Evolutionary conservation across 371 early-diverging fungal species (phyloP), one percentile per base, ranked within the genome.

Genomic region (Lichtheimia corymbifera): DNA sequence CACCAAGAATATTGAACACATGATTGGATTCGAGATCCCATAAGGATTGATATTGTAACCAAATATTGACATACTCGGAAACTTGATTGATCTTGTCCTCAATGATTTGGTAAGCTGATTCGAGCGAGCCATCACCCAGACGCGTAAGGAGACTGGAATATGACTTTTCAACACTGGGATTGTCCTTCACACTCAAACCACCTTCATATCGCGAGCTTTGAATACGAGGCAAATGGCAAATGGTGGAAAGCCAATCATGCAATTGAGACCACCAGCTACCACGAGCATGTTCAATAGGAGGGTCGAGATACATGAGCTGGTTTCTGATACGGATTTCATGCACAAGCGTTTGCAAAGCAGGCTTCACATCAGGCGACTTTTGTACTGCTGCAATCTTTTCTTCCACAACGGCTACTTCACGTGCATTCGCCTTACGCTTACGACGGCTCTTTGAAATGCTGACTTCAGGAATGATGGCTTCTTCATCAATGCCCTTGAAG

Each of bases 21-120:
- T 86, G 80, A 65, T 90, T 91, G 0, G 89, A 83, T 66, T 97
- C 97, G 42, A 97, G 82, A 73, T 98, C 98, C 98, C 98, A 98
- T 22, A 99, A 83, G 5, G 94, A 91, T 72, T 99, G 99, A 76
- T 98, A 98, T 68, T 92, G 95, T 9, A 97, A 83, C 99, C 99
- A 99, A 55, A 94, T 91, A 51, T 86, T 83, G 52, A 96, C 93
- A 65, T 99, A 99, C 30, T 87, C 84, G 15, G 83, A 80, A 12
- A 95, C 95, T 70, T 92, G 85, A 22, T 79, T 65, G 20, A 93
- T 79, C 78, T 91, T 93, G 28, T 70, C 65, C 77, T 98, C 96
- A 25, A 99, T 88, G 51, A 85, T 84, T 28, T 84, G 82, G 70
- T 98, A 99, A 2, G 94, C 97, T 28, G 83, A 75, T 47, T 80